These are phyloP conservation scores for Novakomyces olei DNA, from an alignment of 805 yeast genomes.

Conservation along the genomic window DNA sequence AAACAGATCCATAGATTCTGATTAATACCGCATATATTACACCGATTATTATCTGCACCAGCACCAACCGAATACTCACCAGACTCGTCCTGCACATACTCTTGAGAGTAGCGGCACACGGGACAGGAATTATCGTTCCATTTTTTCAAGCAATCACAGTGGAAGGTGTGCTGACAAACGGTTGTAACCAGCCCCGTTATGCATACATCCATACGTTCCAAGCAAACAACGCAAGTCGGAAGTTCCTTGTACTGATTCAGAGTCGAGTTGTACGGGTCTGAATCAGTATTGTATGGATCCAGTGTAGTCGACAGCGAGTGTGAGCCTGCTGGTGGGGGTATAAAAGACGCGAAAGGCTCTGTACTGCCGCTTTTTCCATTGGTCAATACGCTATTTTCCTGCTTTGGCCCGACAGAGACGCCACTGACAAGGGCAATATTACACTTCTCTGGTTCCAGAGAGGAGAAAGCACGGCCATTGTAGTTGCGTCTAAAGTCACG, in stretches of 20 bases:
- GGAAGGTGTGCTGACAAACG: slow-evolving; percentile 84
- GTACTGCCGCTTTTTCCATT: no score
- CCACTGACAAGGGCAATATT: slow-evolving; percentile 45
- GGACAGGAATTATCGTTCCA: slow-evolving; percentile 76
- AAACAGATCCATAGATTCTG: slow-evolving; percentile 72
- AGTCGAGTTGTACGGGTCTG: slow-evolving; percentile 12
- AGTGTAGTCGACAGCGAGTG: no score
- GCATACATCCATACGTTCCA: slow-evolving; percentile 66
- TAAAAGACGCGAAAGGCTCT: no score
- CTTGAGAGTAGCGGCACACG: slow-evolving; percentile 58
- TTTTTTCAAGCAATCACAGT: slow-evolving; percentile 64
- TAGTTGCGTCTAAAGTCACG: slow-evolving; percentile 39
- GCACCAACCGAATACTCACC: no score
- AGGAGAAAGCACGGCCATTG: slow-evolving; percentile 56
- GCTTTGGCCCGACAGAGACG: background rate
- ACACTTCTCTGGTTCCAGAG: slow-evolving; percentile 77
- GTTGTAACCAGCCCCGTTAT: slow-evolving; percentile 67
- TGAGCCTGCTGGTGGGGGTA: no score
- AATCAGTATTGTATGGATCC: background rate
- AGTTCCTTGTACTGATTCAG: slow-evolving; percentile 28
- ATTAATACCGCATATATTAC: slow-evolving; percentile 34
- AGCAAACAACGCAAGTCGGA: slow-evolving; percentile 84
- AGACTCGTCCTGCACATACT: slow-evolving; percentile 11
- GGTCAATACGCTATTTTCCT: no score
- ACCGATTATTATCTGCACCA: slow-evolving; percentile 15